phyloP scores from a whole-genome alignment of 2,329 filamentous ascomycete genomes.

The Colletotrichum falcatum region DNA sequence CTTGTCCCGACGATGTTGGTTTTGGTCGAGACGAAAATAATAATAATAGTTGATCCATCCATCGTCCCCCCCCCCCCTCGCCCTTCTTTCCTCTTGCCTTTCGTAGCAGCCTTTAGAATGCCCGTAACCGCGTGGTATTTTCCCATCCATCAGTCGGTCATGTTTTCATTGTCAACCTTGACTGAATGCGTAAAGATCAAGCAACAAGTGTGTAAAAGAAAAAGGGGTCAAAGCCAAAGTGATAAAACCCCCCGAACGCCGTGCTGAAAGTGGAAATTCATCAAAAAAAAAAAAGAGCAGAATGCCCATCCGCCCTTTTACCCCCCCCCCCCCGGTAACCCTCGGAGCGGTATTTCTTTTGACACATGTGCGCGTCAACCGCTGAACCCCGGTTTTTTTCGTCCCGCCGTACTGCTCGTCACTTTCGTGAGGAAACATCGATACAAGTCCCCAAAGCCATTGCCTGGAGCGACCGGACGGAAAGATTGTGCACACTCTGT shows the following conservation, averaged over 20 bases:
- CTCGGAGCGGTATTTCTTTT: constrained; percentile 17
- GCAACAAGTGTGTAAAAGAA: constrained; percentile 2
- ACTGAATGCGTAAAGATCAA: constrained; percentile 31
- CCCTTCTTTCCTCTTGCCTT: background rate
- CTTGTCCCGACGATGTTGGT: constrained; percentile 16
- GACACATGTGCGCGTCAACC: constrained; percentile 14
- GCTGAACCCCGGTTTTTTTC: background rate
- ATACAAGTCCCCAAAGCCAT: constrained; percentile 23
- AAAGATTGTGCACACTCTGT: background rate
- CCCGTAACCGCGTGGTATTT: constrained; percentile 39
- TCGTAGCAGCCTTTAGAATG: constrained; percentile 38
- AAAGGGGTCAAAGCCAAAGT: background rate
- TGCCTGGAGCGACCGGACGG: background rate
- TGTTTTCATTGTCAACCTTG: constrained; percentile 39
- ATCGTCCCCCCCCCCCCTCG: background rate
- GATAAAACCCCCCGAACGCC: constrained; percentile 37
- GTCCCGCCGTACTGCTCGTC: constrained; percentile 17
- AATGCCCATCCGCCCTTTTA: constrained; percentile 20
- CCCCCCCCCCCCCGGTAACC: constrained; percentile 22
- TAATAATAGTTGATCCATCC: constrained; percentile 14
- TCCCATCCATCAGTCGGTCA: constrained; percentile 39
- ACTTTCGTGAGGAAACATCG: constrained; percentile 12
- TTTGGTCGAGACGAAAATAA: constrained; percentile 19
- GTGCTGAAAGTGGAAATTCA: constrained; percentile 39
- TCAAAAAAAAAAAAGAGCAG: constrained; percentile 34